Percentiles rank a stretch among this genome's conserved stretches.
Evolutionary conservation across 768 basidiomycete species (phyloP).

Genomic region (Gloeopeniophorella convolvens): DNA sequence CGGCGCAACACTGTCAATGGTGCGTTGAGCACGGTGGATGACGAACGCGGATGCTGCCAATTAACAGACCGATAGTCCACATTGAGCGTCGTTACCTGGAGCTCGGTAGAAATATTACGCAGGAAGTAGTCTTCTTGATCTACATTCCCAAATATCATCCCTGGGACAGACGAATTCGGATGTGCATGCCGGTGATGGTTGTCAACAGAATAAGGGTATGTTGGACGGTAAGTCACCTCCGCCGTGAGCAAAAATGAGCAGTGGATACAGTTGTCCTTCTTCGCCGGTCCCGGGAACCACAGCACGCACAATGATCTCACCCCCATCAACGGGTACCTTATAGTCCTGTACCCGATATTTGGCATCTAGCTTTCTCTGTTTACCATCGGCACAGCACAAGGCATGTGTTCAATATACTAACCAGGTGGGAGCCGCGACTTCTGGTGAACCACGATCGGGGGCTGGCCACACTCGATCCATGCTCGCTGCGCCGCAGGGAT

Average conservation of each 20-base stretch:
- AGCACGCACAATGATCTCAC: neutral
- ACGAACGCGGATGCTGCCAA: neutral
- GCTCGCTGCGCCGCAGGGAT: neutral
- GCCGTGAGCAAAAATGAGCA: neutral
- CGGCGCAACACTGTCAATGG: constrained; percentile 12
- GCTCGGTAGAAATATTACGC: constrained; percentile 12
- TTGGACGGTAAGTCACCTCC: constrained; percentile 1
- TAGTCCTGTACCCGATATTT: constrained; percentile 4
- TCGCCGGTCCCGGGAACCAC: neutral
- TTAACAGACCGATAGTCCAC: constrained; percentile 15
- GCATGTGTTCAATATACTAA: neutral
- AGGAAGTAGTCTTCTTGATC: constrained; percentile 19
- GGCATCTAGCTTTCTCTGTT: neutral
- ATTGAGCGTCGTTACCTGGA: constrained; percentile 14
- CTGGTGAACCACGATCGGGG: neutral
- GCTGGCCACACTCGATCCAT: neutral
- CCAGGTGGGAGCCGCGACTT: neutral
- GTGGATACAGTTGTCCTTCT: neutral
- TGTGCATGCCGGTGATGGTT: neutral
- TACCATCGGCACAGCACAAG: neutral
- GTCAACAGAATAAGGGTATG: neutral
- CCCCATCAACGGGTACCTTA: constrained; percentile 7
- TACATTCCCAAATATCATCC: constrained; percentile 13
- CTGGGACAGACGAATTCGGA: neutral
- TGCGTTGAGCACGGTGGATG: neutral